Conservation (phyloP, 2,329 filamentous ascomycete species). For the Karstenula rhodostoma region DNA sequence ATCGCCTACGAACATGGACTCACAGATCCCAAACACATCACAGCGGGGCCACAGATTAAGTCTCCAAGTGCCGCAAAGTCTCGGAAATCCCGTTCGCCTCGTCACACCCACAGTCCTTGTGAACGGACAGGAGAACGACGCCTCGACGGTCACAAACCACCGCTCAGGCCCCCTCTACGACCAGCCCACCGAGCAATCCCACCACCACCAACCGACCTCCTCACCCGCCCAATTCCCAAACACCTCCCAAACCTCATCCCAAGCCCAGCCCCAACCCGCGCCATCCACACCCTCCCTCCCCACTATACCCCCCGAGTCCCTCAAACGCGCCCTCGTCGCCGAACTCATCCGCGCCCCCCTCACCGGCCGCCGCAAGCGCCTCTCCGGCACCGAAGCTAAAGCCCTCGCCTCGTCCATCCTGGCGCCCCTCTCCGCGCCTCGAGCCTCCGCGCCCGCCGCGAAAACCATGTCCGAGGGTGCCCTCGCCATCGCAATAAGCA, state of each 20-base stretch:
- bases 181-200: constrained; percentile 18
- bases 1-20: constrained; percentile 38
- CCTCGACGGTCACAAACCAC: constrained; percentile 31
- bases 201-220: constrained; percentile 35
- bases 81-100: constrained; percentile 67
- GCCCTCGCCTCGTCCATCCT: constrained; percentile 56
- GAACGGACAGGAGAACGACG: constrained; percentile 56
- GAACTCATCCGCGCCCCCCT: constrained; percentile 58
- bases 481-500: constrained; percentile 51
- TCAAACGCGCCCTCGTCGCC: constrained; percentile 56
- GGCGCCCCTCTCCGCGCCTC: constrained; percentile 40
- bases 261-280: constrained; percentile 20
- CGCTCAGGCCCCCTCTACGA: constrained; percentile 31
- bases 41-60: constrained; percentile 62
- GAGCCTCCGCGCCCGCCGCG: constrained; percentile 27
- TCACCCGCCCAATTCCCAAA: constrained; percentile 34
- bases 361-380: constrained; percentile 50
- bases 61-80: constrained; percentile 69
- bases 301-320: constrained; percentile 47
- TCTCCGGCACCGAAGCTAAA: constrained; percentile 57
- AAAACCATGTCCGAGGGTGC: constrained; percentile 47
- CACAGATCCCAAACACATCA: constrained; percentile 29
- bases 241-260: constrained; percentile 41
- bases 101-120: constrained; percentile 67
- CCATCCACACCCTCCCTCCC: constrained; percentile 18